Evolutionary conservation across 1,284 basidiomycete genomes (phyloP), one percentile per base, ranked within the genome.

Genomic region (Cryptococcus sp.): DNA sequence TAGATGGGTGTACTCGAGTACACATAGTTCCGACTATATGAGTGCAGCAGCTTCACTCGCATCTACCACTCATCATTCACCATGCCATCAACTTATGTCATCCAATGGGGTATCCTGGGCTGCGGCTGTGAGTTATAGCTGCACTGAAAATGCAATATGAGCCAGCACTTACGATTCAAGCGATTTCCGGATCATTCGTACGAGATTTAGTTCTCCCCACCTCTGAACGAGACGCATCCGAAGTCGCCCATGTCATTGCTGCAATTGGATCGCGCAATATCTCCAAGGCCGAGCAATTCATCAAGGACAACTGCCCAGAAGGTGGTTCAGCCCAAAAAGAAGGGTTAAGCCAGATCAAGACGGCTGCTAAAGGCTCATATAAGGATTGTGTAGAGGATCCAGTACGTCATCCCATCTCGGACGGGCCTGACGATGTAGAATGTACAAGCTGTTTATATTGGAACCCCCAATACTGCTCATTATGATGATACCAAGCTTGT

Each of bases 391-490:
- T 73, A 11, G 52, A 62, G 4, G 70, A 78, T 56, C 51, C 68
- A 4, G 69, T 71, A 31, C 39, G 67, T 56, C 1, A 19, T 39
- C 14, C 10, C 4, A 2, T 24, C 16, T 32, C 34, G n/a, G 42
- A 19, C 23, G 45, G 28, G 16, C 25, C 43, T 19, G 10, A 13
- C 10, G 16, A n/a, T 18, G 13, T 22, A 72, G 61, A 62, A 78
- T 37, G 72, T 79, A 21, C 61, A 78, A 45, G 74, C 76, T 39
- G 66, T 80, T 34, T 80, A 80, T 65, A 62, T 80, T 41, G 79
- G 77, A 18, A 77, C 79, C 1, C 76, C 77, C 21, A 76, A 79
- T 49, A 67, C 72, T 2, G 65, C 66, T 34, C 78, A 80, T 60
- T 78, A 76, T 52, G 66, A 69, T 14, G 73, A 78, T 48, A 65